Conservation (phyloP, 768 basidiomycete species). For the Suillus brevipes region DNA sequence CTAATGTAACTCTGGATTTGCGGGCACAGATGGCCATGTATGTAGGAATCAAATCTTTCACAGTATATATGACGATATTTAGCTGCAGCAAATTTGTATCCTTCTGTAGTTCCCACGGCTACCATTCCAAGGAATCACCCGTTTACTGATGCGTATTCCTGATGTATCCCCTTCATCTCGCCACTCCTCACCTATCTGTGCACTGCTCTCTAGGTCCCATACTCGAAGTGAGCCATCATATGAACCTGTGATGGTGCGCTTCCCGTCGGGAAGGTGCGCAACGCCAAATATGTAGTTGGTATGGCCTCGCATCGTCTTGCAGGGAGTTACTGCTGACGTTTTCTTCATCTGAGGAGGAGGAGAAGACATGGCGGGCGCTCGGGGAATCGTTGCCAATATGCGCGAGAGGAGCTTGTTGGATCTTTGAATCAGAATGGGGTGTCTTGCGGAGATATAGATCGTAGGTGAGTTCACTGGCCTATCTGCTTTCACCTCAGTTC, state of each 20-base stretch:
- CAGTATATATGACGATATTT: too few species aligned
- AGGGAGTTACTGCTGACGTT: rapidly evolving
- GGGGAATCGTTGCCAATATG: background rate
- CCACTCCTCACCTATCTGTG: constrained; percentile 10
- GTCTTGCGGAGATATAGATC: background rate
- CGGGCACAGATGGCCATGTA: too few species aligned
- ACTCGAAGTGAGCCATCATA: constrained; percentile 5
- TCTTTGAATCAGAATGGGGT: background rate
- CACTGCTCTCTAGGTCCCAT: constrained; percentile 27
- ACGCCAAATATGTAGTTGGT: rapidly evolving
- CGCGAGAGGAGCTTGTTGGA: background rate
- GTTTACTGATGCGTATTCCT: too few species aligned
- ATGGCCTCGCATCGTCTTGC: background rate
- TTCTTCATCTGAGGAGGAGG: rapidly evolving
- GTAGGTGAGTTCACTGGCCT: background rate
- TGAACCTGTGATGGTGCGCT: constrained; percentile 7
- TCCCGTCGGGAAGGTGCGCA: background rate
- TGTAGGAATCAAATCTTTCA: too few species aligned
- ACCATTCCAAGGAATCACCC: too few species aligned
- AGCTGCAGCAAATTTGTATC: too few species aligned
- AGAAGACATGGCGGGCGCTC: background rate
- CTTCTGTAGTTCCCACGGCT: too few species aligned
- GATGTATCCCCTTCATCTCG: background rate
- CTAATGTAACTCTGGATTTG: too few species aligned
- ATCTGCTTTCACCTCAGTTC: background rate